Evolutionary conservation across 192 early-diverging fungal genomes (phyloP).

Genomic region (Umbelopsis ramanniana): DNA sequence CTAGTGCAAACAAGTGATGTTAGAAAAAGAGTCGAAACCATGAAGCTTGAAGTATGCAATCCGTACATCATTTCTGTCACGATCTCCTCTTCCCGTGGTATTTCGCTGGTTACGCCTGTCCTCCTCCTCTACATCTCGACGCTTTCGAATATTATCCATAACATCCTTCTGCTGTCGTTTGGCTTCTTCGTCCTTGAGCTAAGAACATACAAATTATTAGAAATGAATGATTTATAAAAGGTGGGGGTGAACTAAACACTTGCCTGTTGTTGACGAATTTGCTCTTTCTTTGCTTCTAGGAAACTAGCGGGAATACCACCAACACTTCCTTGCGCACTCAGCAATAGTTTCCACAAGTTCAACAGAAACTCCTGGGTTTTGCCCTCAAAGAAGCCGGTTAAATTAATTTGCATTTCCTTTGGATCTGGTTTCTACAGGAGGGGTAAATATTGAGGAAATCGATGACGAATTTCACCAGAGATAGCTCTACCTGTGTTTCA

Average conservation of each 20-base stretch:
- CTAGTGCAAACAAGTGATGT: background rate
- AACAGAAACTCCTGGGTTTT: conserved; percentile 82
- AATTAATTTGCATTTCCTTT: conserved; percentile 89
- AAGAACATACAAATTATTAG: conserved; percentile 5
- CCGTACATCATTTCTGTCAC: conserved; percentile 9
- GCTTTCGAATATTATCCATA: conserved; percentile 44
- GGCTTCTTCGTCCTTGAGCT: conserved; percentile 46
- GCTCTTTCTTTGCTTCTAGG: conserved; percentile 85
- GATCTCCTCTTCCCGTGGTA: background rate
- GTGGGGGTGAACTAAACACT: background rate
- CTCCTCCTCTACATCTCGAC: conserved; percentile 34
- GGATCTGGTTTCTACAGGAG: conserved; percentile 73
- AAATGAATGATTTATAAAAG: background rate
- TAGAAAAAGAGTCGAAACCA: too few species aligned
- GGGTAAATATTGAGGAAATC: background rate
- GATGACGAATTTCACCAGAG: background rate
- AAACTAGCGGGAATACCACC: conserved; percentile 87
- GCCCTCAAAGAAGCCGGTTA: conserved; percentile 91
- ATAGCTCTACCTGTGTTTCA: conserved; percentile 62
- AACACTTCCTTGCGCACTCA: conserved; percentile 83
- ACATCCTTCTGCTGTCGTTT: conserved; percentile 49
- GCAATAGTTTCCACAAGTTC: conserved; percentile 87
- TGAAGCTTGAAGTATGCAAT: too few species aligned
- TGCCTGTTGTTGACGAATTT: conserved; percentile 65
- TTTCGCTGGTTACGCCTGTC: conserved; percentile 19